phyloP scores from a whole-genome alignment of 2,329 filamentous ascomycete genomes.

The Peltaster fructicola region DNA sequence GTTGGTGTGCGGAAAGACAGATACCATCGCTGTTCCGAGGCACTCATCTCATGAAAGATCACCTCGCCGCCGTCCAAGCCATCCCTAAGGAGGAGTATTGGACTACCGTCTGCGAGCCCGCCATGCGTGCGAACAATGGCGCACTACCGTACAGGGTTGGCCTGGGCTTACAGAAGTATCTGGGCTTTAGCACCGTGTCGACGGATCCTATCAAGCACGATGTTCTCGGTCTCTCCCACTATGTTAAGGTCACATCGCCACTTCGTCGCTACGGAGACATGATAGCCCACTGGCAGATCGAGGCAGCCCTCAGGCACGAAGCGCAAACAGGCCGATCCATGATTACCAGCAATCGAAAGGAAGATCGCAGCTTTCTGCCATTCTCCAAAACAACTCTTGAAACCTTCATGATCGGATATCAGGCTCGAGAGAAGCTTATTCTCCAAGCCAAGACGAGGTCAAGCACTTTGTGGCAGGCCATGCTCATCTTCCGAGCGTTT shows the following conservation, averaged over 20 bases:
- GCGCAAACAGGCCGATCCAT: constrained; percentile 27
- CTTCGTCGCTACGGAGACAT: constrained; percentile 44
- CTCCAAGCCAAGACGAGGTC: constrained; percentile 19
- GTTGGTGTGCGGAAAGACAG: constrained; percentile 33
- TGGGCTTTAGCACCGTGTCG: constrained; percentile 26
- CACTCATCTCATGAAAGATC: too few species aligned
- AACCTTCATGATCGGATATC: constrained; percentile 28
- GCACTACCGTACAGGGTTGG: constrained; percentile 20
- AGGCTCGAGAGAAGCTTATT: constrained; percentile 28
- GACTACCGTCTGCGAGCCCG: constrained; percentile 19
- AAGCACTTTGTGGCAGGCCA: constrained; percentile 31
- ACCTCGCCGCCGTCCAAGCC: constrained; percentile 9
- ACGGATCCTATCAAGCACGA: constrained; percentile 32
- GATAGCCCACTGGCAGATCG: constrained; percentile 46
- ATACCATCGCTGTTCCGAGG: constrained; percentile 35
- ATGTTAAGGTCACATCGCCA: constrained; percentile 42
- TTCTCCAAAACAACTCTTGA: constrained; percentile 33
- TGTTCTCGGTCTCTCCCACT: constrained; percentile 33
- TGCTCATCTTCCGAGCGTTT: constrained; percentile 40
- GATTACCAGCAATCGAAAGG: constrained; percentile 12
- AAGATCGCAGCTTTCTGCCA: constrained; percentile 24
- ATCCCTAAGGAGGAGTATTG: constrained; percentile 19
- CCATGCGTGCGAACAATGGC: constrained; percentile 20
- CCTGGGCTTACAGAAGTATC: constrained; percentile 23
- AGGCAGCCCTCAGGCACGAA: constrained; percentile 42